Evolutionary conservation across 768 basidiomycete species (phyloP).

Genomic region (Arthromyces matolae): DNA sequence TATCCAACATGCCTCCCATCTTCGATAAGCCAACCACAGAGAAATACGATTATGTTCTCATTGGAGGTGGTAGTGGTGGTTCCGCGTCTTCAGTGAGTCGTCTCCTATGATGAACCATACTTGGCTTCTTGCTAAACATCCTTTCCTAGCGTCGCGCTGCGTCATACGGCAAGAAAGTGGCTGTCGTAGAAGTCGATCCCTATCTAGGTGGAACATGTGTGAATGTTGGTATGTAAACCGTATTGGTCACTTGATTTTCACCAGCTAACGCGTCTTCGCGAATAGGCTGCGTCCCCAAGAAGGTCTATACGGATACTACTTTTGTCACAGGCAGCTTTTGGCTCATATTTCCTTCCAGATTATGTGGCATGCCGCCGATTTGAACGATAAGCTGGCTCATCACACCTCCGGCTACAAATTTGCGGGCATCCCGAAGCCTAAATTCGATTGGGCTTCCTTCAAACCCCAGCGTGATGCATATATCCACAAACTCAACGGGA

Average conservation of each 20-base stretch:
- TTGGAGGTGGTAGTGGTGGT: constrained; percentile 94
- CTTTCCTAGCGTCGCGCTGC: constrained; percentile 80
- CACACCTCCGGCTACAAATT: constrained; percentile 75
- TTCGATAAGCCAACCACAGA: constrained; percentile 55
- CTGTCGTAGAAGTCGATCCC: constrained; percentile 75
- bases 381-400: constrained; percentile 78
- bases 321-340: too few species aligned
- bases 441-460: constrained; percentile 88
- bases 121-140: neutral
- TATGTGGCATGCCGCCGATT: constrained; percentile 96
- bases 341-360: constrained; percentile 50
- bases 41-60: constrained; percentile 81
- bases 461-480: constrained; percentile 96
- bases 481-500: constrained; percentile 82
- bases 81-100: constrained; percentile 75
- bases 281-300: constrained; percentile 94
- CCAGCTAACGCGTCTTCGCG: neutral
- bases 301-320: constrained; percentile 36
- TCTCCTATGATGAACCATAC: neutral
- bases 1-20: constrained; percentile 67
- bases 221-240: constrained; percentile 75
- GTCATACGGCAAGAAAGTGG: constrained; percentile 89
- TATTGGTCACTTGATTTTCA: neutral
- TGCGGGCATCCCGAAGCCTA: constrained; percentile 50
- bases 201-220: constrained; percentile 93